These are phyloP conservation scores for Gynandropsis gynandra DNA, from an alignment of 345 rosid genomes.

Conservation along the genomic window DNA sequence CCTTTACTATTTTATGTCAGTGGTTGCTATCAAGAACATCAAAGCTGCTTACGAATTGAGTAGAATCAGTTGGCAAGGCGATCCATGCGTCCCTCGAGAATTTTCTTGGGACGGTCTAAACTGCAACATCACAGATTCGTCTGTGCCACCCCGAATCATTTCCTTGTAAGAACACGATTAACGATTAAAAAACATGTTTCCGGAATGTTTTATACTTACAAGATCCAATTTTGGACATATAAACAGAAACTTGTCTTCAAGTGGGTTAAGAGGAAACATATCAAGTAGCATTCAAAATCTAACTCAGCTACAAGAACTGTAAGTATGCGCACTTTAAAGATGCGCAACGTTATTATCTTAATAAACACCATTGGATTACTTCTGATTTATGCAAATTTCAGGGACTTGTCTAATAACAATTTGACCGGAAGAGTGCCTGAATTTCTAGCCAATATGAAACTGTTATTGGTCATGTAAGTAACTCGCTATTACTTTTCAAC, in stretches of 20 bases:
- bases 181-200: not conserved
- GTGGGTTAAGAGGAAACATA: conserved; percentile 22
- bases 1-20: conserved; percentile 1
- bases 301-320: conserved; percentile 22
- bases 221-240: not conserved
- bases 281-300: conserved; percentile 17
- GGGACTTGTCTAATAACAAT: conserved; percentile 41
- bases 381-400: conserved; percentile 5
- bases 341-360: not conserved
- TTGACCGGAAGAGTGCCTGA: conserved; percentile 33
- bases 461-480: conserved; percentile 37
- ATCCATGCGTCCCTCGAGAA: conserved; percentile 21
- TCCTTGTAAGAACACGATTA: conserved; percentile 26
- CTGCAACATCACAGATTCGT: conserved; percentile 15
- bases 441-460: conserved; percentile 26
- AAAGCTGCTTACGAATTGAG: conserved; percentile 23
- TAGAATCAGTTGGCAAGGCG: conserved; percentile 29
- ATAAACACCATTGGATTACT: not conserved
- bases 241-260: conserved; percentile 23
- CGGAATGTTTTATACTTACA: too few relatives aligned
- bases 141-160: conserved; percentile 18
- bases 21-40: conserved; percentile 26
- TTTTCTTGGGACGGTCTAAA: conserved; percentile 24
- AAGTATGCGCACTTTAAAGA: conserved; percentile 5
- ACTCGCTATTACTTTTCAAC: too few relatives aligned